Evolutionary conservation across 805 yeast genomes (phyloP), one percentile per base, ranked within the genome.

Genomic region (Scheffersomyces stipitis): DNA sequence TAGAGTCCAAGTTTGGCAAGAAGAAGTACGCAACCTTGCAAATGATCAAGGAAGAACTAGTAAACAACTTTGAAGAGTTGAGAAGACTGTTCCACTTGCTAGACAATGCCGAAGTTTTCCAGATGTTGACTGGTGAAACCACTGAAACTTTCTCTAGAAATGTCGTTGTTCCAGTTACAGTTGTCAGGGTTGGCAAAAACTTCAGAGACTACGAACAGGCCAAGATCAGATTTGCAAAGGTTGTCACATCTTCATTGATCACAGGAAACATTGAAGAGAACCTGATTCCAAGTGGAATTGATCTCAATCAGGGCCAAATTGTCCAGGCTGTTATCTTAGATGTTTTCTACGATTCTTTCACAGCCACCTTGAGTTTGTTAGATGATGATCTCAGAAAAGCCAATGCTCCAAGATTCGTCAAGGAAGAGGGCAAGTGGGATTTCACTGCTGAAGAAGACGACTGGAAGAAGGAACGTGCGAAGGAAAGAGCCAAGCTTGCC

Each of bases 71-170:
- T 58, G 93, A 81, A 51, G 99, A 93, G 65, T 72, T 86, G 49
- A 78, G 99, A 60, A 71, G 81, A 41, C 72, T 81, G 9, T 82
- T 82, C 76, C 86, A 78, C 45, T 51, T 71, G 9, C 64, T 90
- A 57, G 78, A 74, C 28, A 79, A 76, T 18, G 69, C 73, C 27
- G 96, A 89, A 54, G 80, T 91, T 7, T 93, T 93, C 75, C 83
- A 83, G 40, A 78, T 87, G 75, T 73, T 93, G 44, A 89, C 98
- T 0, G 96, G 96, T 40, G 98, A 91, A 58, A 77, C 86, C 3
- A 67, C 71, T 7, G 81, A 81, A 33, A 67, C 86, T 1, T 80
- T 89, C 63, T 73, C 75, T 39, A 69, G 74, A 26, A 95, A 90
- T 15, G 62, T 77, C 10, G 75, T 90, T 28, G 78, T 88, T 12